These are phyloP conservation scores for Metschnikowia lunata DNA, from an alignment of 805 yeast genomes.

Conservation along the genomic window DNA sequence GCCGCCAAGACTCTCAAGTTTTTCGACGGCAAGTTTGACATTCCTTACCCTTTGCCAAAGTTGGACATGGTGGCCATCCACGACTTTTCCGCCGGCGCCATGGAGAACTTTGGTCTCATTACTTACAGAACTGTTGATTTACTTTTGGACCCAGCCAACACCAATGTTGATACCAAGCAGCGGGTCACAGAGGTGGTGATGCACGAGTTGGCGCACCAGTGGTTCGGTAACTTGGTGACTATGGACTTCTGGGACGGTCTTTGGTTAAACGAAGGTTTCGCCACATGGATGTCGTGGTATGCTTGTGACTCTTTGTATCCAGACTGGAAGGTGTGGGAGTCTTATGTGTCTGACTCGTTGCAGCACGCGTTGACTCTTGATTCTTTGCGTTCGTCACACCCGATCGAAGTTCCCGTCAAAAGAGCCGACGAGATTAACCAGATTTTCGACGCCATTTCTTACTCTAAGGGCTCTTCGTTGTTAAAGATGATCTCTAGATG, in stretches of 20 bases:
- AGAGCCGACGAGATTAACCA: conserved; percentile 78
- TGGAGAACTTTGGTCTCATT: conserved; percentile 83
- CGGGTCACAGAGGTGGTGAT: conserved; percentile 83
- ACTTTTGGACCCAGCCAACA: conserved; percentile 64
- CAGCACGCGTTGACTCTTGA: conserved; percentile 74
- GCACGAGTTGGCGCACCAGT: conserved; percentile 88
- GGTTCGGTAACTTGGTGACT: conserved; percentile 88
- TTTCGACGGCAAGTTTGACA: conserved; percentile 68
- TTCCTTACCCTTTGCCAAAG: conserved; percentile 75
- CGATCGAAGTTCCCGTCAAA: conserved; percentile 78
- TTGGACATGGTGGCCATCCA: conserved; percentile 80
- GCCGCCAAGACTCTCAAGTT: conserved; percentile 73
- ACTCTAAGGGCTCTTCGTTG: conserved; percentile 74
- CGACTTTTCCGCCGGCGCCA: conserved; percentile 83
- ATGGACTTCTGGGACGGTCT: conserved; percentile 93
- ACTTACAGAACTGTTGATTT: conserved; percentile 77
- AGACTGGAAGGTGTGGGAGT: conserved; percentile 85
- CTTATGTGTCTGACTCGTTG: conserved; percentile 71
- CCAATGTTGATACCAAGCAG: conserved; percentile 59
- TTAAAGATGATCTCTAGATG: conserved; percentile 76
- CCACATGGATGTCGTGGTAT: conserved; percentile 89
- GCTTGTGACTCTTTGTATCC: conserved; percentile 74
- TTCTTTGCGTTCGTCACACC: conserved; percentile 78
- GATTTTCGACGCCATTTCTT: conserved; percentile 81
- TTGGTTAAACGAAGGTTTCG: conserved; percentile 87